These are phyloP conservation scores for Poterioochromonas sp. DNA, from an alignment of 352 stramenopile genomes.

Conservation along the genomic window DNA sequence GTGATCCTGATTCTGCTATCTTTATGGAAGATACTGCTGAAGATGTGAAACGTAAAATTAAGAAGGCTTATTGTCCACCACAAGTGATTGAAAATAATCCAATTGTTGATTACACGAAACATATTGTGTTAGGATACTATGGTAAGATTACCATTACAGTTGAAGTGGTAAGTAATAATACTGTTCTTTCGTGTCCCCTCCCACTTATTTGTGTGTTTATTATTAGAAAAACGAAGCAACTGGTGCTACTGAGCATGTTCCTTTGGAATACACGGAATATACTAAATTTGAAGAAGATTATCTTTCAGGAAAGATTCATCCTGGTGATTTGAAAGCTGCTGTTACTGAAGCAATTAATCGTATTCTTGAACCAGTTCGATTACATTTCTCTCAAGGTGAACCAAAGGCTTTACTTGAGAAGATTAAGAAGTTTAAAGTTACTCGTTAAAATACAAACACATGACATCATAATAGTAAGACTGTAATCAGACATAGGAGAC, in stretches of 20 bases:
- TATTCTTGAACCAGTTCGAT: constrained; percentile 87
- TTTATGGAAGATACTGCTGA: constrained; percentile 96
- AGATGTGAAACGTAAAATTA: constrained; percentile 89
- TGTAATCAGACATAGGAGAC: too few species aligned
- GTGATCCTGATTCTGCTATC: constrained; percentile 89
- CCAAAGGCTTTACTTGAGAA: constrained; percentile 86
- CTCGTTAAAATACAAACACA: too few species aligned
- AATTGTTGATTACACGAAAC: constrained; percentile 86
- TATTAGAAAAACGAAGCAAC: neutral
- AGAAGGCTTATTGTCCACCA: constrained; percentile 92
- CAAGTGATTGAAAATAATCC: constrained; percentile 74
- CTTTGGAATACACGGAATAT: constrained; percentile 70
- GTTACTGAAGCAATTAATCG: constrained; percentile 79
- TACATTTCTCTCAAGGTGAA: constrained; percentile 88
- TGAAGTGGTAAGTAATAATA: constrained; percentile 45
- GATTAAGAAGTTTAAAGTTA: constrained; percentile 92
- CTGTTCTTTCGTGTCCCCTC: neutral
- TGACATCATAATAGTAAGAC: too few species aligned
- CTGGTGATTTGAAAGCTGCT: constrained; percentile 82
- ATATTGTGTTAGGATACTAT: constrained; percentile 73
- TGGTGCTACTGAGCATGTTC: neutral
- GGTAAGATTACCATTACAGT: constrained; percentile 52
- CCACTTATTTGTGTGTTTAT: neutral
- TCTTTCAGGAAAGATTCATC: constrained; percentile 70
- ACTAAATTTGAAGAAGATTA: constrained; percentile 80